A percentile compares a stretch with the other conserved stretches of the same genome.
Evolutionary conservation across 768 basidiomycete genomes (phyloP).

Genomic region (Leccinum disarticulatum): DNA sequence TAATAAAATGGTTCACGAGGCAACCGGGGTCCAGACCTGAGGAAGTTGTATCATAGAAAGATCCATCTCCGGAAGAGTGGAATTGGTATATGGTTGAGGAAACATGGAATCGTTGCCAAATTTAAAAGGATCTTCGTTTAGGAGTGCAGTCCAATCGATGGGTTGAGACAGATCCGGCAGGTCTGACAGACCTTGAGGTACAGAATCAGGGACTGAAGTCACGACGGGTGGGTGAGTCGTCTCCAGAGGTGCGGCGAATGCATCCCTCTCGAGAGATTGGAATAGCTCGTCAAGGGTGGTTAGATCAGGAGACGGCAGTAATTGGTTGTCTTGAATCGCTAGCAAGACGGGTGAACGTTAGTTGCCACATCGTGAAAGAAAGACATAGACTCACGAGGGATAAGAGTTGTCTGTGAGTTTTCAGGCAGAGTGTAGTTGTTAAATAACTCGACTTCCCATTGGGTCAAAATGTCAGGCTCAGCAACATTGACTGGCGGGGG

Average conservation of each 20-base stretch:
- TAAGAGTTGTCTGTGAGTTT: not conserved
- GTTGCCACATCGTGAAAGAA: not conserved
- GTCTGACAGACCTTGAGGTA: not conserved
- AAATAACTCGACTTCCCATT: conserved; percentile 36
- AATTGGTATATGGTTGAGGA: not conserved
- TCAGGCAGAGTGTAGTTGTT: conserved; percentile 21
- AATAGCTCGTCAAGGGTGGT: conserved; percentile 3
- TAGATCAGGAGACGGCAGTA: not conserved
- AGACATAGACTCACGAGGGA: conserved; percentile 1
- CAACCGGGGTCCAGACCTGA: not conserved
- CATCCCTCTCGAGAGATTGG: not conserved
- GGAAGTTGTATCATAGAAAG: conserved; percentile 11
- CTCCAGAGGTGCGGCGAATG: not conserved
- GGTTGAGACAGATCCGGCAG: not conserved
- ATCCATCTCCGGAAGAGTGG: conserved; percentile 6
- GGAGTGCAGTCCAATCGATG: conserved; percentile 16
- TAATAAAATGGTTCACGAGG: not conserved
- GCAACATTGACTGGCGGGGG: conserved; percentile 5
- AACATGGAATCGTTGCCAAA: not conserved
- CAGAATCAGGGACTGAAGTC: not conserved
- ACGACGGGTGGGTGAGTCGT: not conserved
- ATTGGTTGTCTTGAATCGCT: not conserved
- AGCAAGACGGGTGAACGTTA: not conserved
- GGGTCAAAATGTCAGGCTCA: conserved; percentile 25
- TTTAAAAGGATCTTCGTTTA: not conserved